Percentiles rank a stretch among this genome's conserved stretches.
Evolutionary conservation across 768 basidiomycete genomes (phyloP).

Genomic region (Glaciozyma antarctica): DNA sequence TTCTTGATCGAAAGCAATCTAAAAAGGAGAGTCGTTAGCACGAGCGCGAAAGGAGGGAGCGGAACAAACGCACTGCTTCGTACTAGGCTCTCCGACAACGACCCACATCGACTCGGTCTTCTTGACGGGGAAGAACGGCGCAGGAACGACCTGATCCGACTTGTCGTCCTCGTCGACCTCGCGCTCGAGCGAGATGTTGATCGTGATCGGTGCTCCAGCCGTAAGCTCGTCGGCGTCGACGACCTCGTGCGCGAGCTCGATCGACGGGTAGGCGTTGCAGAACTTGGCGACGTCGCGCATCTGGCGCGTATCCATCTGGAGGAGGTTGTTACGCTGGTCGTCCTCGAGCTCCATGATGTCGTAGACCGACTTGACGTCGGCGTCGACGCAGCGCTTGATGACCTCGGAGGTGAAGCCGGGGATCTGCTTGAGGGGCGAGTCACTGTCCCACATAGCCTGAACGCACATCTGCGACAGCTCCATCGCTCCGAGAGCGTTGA

Average conservation of each 20-base stretch:
- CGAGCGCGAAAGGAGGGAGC: not conserved
- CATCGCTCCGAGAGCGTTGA: conserved; percentile 92
- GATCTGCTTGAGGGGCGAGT: conserved; percentile 88
- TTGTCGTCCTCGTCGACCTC: conserved; percentile 68
- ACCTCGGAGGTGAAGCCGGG: conserved; percentile 92
- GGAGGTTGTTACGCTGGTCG: conserved; percentile 64
- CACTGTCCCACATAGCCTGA: conserved; percentile 94
- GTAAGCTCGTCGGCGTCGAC: conserved; percentile 71
- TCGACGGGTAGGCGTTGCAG: conserved; percentile 85
- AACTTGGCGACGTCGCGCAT: conserved; percentile 93
- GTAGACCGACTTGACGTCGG: conserved; percentile 78
- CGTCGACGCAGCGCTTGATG: conserved; percentile 71
- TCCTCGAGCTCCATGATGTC: conserved; percentile 99
- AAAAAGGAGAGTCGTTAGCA: not conserved
- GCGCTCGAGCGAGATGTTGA: conserved; percentile 67
- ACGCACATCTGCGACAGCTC: conserved; percentile 98
- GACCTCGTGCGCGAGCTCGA: conserved; percentile 82
- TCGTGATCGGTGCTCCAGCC: conserved; percentile 68
- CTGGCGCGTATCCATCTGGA: conserved; percentile 74
- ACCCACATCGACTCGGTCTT: conserved; percentile 81
- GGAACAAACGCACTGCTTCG: not conserved
- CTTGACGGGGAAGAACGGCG: conserved; percentile 80
- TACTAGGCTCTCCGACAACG: conserved; percentile 63
- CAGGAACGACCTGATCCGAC: conserved; percentile 74
- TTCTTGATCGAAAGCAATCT: conserved; percentile 71